Conservation (phyloP, 2,329 filamentous ascomycete genomes). For the Arthroderma sp. region DNA sequence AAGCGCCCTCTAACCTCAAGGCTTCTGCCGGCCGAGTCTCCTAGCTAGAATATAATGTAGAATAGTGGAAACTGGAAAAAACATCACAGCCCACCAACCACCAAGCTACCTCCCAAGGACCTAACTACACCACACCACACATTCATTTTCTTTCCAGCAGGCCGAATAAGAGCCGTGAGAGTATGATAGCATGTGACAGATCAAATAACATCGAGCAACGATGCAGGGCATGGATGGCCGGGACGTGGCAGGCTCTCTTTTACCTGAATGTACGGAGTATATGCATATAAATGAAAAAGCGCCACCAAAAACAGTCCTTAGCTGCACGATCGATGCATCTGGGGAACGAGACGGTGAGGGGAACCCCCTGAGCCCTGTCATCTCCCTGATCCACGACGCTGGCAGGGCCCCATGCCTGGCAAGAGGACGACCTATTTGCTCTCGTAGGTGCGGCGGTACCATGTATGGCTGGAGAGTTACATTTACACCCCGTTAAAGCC, state of each 20-base stretch:
- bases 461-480: background rate
- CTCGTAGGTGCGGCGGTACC: background rate
- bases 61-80: background rate
- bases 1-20: no score
- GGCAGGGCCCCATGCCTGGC: background rate
- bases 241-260: background rate
- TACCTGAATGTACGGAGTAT: background rate
- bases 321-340: background rate
- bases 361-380: background rate
- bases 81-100: background rate
- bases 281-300: background rate
- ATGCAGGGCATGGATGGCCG: background rate
- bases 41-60: no score
- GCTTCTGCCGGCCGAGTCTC: no score
- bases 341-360: constrained; percentile 1
- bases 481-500: background rate
- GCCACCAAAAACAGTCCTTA: background rate
- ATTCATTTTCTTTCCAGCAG: background rate
- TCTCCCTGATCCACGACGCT: background rate
- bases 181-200: background rate
- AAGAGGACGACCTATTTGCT: background rate
- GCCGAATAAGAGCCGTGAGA: background rate
- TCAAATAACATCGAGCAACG: background rate
- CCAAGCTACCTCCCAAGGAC: background rate
- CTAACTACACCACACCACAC: background rate